These are phyloP conservation scores for Cutaneotrichosporon sp. DNA, from an alignment of 1,284 basidiomycete genomes.

Conservation along the genomic window DNA sequence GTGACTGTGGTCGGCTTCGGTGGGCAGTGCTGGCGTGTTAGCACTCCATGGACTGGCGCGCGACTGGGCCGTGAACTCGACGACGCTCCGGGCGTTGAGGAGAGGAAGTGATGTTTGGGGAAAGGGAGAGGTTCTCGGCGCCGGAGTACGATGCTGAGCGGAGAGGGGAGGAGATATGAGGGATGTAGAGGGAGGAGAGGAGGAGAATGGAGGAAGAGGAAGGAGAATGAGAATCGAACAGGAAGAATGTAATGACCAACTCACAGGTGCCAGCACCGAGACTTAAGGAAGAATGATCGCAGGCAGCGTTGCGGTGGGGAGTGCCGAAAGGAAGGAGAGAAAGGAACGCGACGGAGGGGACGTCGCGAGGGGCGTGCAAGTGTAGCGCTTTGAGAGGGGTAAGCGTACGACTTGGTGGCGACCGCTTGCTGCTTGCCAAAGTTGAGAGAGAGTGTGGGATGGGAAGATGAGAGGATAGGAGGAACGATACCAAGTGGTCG, in stretches of 20 bases:
- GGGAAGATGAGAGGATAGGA: background rate
- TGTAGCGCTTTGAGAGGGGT: background rate
- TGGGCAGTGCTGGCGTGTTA: constrained; percentile 9
- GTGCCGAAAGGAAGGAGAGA: background rate
- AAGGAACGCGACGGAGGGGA: background rate
- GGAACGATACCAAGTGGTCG: too few relatives aligned
- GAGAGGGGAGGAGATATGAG: background rate
- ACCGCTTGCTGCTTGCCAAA: background rate
- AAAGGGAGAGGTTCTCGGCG: background rate
- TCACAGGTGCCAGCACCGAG: constrained; percentile 10
- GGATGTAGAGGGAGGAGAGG: background rate
- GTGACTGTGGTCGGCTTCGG: constrained; percentile 15
- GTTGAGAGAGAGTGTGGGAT: background rate
- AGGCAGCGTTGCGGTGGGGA: constrained; percentile 4
- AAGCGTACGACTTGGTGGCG: background rate
- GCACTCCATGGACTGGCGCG: background rate
- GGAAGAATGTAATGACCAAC: background rate
- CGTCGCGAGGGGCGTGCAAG: background rate
- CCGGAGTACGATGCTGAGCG: background rate
- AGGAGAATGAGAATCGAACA: background rate
- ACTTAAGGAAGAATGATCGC: constrained; percentile 2
- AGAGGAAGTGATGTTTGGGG: background rate
- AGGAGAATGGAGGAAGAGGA: background rate
- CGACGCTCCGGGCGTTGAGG: background rate
- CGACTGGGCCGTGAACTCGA: background rate